These are phyloP conservation scores for Lathyrus aphaca DNA, from an alignment of 306 rosid species.

Conservation along the genomic window DNA sequence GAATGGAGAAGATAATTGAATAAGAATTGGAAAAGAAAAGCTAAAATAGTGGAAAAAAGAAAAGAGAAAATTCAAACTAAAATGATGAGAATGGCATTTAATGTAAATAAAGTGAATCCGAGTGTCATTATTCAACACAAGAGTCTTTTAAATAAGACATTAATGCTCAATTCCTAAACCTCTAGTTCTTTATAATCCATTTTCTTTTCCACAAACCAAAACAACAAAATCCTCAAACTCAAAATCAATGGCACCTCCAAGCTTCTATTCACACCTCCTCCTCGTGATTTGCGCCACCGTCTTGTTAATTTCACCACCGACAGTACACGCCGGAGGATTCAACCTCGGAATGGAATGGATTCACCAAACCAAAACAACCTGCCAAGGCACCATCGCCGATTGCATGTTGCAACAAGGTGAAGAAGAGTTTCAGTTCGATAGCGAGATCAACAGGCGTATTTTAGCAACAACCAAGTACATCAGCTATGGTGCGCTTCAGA, in stretches of 20 bases:
- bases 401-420: slow-evolving; percentile 53
- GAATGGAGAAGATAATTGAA: no score
- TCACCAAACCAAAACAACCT: slow-evolving; percentile 40
- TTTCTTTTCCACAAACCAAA: background rate
- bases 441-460: slow-evolving; percentile 90
- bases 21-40: no score
- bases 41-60: no score
- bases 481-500: slow-evolving; percentile 97
- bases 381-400: slow-evolving; percentile 68
- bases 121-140: background rate
- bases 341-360: slow-evolving; percentile 51
- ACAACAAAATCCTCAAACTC: background rate
- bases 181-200: background rate
- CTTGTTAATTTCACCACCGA: slow-evolving; percentile 42
- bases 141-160: background rate
- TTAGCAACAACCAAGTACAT: slow-evolving; percentile 77
- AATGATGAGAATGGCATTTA: background rate
- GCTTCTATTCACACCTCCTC: slow-evolving; percentile 25
- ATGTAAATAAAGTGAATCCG: background rate
- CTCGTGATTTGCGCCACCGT: slow-evolving; percentile 64
- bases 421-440: slow-evolving; percentile 77
- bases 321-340: slow-evolving; percentile 51
- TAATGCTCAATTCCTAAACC: background rate
- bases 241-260: slow-evolving; percentile 49
- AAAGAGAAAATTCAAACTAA: no score